Evolutionary conservation across 495 filamentous ascomycete species (phyloP), one percentile per base, ranked within the genome.

Genomic region (Physcia stellaris): DNA sequence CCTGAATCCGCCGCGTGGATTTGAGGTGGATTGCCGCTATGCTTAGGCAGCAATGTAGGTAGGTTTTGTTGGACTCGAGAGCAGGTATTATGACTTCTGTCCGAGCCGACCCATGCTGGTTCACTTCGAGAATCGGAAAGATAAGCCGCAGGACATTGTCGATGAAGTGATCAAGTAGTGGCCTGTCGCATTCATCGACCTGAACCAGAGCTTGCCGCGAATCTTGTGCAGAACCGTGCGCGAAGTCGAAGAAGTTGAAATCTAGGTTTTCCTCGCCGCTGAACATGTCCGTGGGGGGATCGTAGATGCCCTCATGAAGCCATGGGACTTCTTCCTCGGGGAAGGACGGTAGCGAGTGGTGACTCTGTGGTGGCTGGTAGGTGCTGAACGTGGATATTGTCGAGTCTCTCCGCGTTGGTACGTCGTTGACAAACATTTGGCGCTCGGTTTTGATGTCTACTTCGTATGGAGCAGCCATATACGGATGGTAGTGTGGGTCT

Each of bases 11-110:
- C 43, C 64, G 61, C 0, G 79, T 82, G 0, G 83, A 77, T 65
- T 95, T 96, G 50, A 80, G 76, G 59, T 98, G 90, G 49, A 92
- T 81, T n/a, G 88, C 88, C 11, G 90, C 71, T 45, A 94, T 87
- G 66, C 86, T 94, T 40, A 98, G 65, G 60, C 90, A 96, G 61
- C 87, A 95, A 62, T 94, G 87, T 13, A 94, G 67, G 58, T 95
- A 98, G 43, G 73, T 81, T 54, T 84, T 86, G 71, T 96, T 98
- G 37, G 70, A 82, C 52, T 86, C 80, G 18, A 98, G 64, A 15
- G 88, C 77, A 2, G 77, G 81, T 2, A 98, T 68, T 49, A 98
- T 78, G 24, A 92, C 73, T 44, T 85, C 75, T 0, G 82, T 75
- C 38, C 81, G 73, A 20, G 79, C 71, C 1, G 73, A 78, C 13